phyloP scores from a whole-genome alignment of 2,329 filamentous ascomycete species.

The Talaromyces atroroseus region DNA sequence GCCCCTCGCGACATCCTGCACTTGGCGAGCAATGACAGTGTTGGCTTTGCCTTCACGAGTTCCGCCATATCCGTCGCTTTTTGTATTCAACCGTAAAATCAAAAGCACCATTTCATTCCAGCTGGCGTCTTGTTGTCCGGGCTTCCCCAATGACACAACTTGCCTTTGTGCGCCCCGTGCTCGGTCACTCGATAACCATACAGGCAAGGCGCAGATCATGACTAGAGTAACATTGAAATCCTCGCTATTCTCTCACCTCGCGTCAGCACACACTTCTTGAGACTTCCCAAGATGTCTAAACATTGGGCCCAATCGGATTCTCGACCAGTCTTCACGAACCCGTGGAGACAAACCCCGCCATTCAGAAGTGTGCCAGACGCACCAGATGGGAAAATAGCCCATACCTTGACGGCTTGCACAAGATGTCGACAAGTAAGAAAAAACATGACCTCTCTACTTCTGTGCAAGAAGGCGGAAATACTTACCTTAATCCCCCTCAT shows the following conservation, averaged over 20 bases:
- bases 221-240: not conserved
- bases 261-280: not conserved
- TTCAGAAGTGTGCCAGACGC: slow-evolving; percentile 25
- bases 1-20: no score
- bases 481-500: slow-evolving; percentile 1
- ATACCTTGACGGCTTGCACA: slow-evolving; percentile 47
- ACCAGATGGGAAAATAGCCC: slow-evolving; percentile 37
- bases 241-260: not conserved
- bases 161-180: not conserved
- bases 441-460: not conserved
- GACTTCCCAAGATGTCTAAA: slow-evolving; percentile 18
- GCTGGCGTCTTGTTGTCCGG: not conserved
- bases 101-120: not conserved
- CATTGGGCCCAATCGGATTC: slow-evolving; percentile 14
- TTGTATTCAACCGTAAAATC: not conserved
- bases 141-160: not conserved
- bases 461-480: not conserved
- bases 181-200: not conserved
- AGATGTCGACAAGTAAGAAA: slow-evolving; percentile 44
- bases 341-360: slow-evolving; percentile 22
- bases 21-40: not conserved
- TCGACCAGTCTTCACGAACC: slow-evolving; percentile 22
- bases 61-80: not conserved
- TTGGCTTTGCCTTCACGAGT: not conserved
- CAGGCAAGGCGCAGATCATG: slow-evolving; percentile 5